Evolutionary conservation across 2,329 filamentous ascomycete genomes (phyloP).

Genomic region (Ophiostoma montium): DNA sequence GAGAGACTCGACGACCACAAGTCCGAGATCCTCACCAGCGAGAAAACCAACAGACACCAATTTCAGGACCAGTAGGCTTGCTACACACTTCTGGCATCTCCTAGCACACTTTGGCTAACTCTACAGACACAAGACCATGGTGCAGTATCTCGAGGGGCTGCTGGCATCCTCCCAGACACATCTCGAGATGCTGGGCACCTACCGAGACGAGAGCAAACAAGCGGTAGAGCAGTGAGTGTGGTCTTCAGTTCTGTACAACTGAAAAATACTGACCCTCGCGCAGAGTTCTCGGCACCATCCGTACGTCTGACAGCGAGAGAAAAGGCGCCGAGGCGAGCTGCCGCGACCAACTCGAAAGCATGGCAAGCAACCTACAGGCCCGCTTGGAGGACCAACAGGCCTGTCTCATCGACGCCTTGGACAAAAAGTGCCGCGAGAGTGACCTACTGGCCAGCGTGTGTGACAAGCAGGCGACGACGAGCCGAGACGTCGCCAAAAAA

Average conservation of each 20-base stretch:
- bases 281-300: not conserved
- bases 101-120: not conserved
- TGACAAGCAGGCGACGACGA: constrained; percentile 5
- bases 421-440: not conserved
- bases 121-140: not conserved
- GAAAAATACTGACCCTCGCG: no score
- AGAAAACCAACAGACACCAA: not conserved
- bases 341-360: not conserved
- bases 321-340: not conserved
- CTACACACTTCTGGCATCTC: no score
- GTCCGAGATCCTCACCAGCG: not conserved
- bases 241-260: no score
- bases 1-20: constrained; percentile 7
- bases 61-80: constrained; percentile 4
- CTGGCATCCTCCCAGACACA: not conserved
- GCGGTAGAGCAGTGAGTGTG: not conserved
- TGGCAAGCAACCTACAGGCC: not conserved
- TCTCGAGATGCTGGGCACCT: not conserved
- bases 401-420: not conserved
- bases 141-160: constrained; percentile 2
- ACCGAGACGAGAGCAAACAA: not conserved
- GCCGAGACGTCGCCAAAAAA: not conserved
- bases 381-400: not conserved
- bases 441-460: constrained; percentile 1
- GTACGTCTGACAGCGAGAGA: not conserved